Conservation (phyloP, 257 asterid species). For the Solanum raphanifolium region DNA sequence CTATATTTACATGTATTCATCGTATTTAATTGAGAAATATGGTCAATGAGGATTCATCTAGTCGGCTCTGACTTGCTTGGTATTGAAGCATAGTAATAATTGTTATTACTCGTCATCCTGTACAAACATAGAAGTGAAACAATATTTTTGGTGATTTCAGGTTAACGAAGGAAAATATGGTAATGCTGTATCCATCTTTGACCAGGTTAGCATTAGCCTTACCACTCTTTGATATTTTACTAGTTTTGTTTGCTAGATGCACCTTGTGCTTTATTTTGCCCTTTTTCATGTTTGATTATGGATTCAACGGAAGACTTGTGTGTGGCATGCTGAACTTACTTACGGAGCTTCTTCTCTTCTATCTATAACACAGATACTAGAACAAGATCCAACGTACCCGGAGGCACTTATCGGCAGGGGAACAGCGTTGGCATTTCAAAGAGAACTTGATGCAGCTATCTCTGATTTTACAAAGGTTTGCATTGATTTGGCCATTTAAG, state of each 20-base stretch:
- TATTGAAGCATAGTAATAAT: background rate
- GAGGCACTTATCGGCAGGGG: constrained; percentile 99
- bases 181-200: constrained; percentile 79
- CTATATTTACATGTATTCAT: background rate
- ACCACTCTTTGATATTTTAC: background rate
- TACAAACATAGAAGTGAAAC: constrained; percentile 3
- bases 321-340: constrained; percentile 4
- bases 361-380: constrained; percentile 47
- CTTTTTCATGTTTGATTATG: background rate
- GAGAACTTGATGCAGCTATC: constrained; percentile 93
- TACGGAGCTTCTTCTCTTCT: constrained; percentile 4
- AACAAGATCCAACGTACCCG: constrained; percentile 84
- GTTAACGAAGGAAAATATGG: constrained; percentile 92
- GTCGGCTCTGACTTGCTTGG: background rate
- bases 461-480: constrained; percentile 85
- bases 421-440: constrained; percentile 94
- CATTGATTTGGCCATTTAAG: constrained; percentile 1
- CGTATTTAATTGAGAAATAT: background rate
- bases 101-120: background rate
- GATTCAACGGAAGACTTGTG: constrained; percentile 4
- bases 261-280: background rate
- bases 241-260: background rate
- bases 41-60: background rate
- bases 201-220: constrained; percentile 48
- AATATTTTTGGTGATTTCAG: constrained; percentile 38